A percentile compares a stretch with the other conserved stretches of the same genome.
phyloP scores from a whole-genome alignment of 1,284 basidiomycete species.

The Boletus hoseneyae region DNA sequence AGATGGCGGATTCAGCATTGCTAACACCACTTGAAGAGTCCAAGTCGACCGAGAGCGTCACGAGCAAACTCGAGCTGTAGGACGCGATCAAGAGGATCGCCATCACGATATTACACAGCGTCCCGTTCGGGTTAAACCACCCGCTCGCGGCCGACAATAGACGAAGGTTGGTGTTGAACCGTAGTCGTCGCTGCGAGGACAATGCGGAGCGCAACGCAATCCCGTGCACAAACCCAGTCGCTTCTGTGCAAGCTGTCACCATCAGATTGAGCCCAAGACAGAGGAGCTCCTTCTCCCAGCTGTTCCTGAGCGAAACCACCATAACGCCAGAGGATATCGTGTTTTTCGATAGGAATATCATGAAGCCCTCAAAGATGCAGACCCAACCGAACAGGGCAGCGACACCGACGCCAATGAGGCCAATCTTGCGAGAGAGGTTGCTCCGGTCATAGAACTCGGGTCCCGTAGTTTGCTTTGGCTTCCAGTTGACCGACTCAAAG shows the following conservation, averaged over 20 bases:
- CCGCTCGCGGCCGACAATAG: constrained; percentile 23
- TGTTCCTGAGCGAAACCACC: constrained; percentile 15
- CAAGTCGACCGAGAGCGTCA: constrained; percentile 20
- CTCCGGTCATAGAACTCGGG: constrained; percentile 33
- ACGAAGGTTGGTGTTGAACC: constrained; percentile 34
- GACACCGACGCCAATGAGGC: constrained; percentile 25
- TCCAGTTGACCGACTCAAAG: constrained; percentile 26
- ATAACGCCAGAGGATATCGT: constrained; percentile 24
- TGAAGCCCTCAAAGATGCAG: constrained; percentile 24
- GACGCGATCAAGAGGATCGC: constrained; percentile 28
- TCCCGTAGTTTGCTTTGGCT: constrained; percentile 23
- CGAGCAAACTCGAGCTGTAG: constrained; percentile 27
- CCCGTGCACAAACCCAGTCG: constrained; percentile 29
- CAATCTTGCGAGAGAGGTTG: constrained; percentile 22
- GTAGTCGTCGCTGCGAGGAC: constrained; percentile 25
- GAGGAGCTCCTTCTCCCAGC: constrained; percentile 24
- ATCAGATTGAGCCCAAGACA: constrained; percentile 22
- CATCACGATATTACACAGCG: constrained; percentile 24
- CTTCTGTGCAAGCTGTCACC: constrained; percentile 29
- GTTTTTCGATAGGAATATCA: constrained; percentile 22
- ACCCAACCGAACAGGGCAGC: constrained; percentile 20
- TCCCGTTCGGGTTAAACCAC: constrained; percentile 24
- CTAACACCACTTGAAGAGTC: constrained; percentile 15
- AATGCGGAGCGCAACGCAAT: constrained; percentile 29
- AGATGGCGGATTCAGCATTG: constrained; percentile 11